These are phyloP conservation scores for Malania oleifera DNA, from an alignment of 164 flowering plant species.

Conservation along the genomic window DNA sequence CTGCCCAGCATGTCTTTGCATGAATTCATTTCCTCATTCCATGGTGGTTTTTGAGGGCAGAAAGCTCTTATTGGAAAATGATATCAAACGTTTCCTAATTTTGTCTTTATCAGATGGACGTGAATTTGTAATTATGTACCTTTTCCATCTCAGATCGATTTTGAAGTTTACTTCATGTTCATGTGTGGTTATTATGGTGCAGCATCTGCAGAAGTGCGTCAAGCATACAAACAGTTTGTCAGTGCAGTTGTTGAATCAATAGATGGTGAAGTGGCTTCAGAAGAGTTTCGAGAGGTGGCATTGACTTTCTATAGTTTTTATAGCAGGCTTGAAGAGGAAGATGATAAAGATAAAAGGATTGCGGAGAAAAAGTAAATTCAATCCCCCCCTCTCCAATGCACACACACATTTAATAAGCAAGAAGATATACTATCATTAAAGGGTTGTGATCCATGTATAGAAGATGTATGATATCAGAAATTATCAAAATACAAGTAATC, in stretches of 20 bases:
- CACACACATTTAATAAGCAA: too few species aligned
- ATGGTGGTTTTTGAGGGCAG: too few species aligned
- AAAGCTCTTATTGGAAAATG: too few species aligned
- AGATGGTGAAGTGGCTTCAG: constrained; percentile 63
- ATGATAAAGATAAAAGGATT: constrained; percentile 23
- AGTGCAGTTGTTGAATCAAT: constrained; percentile 72
- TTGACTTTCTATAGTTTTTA: constrained; percentile 51
- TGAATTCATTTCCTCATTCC: too few species aligned
- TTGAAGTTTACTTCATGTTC: not conserved
- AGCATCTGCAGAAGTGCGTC: constrained; percentile 76
- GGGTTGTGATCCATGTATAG: too few species aligned
- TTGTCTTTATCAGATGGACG: too few species aligned
- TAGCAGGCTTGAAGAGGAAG: constrained; percentile 24
- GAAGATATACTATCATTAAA: too few species aligned
- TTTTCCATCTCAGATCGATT: not conserved
- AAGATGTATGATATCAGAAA: too few species aligned
- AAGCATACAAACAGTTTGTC: constrained; percentile 68
- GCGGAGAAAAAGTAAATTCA: constrained; percentile 64
- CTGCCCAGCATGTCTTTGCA: too few species aligned
- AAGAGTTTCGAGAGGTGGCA: constrained; percentile 73
- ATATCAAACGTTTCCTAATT: too few species aligned
- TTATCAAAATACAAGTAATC: too few species aligned
- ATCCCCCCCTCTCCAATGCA: too few species aligned
- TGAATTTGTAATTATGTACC: not conserved
- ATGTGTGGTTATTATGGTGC: constrained; percentile 13